phyloP scores from a whole-genome alignment of 345 rosid species.

The Garcia nutans region DNA sequence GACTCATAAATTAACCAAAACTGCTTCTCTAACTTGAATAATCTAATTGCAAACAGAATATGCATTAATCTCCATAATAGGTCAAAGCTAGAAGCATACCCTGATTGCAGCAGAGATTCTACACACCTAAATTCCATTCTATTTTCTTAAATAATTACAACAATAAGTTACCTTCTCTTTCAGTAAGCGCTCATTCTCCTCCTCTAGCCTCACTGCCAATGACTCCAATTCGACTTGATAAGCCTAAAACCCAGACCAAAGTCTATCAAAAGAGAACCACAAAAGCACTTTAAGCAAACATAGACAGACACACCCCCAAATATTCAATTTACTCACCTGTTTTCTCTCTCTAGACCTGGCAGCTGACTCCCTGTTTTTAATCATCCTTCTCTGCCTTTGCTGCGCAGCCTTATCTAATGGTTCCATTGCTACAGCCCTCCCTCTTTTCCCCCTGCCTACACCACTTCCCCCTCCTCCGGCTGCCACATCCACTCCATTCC shows the following conservation, averaged over 20 bases:
- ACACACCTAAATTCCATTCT: background rate
- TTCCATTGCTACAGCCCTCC: constrained; percentile 54
- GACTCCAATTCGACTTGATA: constrained; percentile 88
- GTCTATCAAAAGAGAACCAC: background rate
- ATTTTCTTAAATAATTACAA: background rate
- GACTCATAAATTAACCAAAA: too few relatives aligned
- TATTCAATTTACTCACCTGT: constrained; percentile 40
- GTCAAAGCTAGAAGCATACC: background rate
- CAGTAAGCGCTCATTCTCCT: constrained; percentile 68
- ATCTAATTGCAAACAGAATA: background rate
- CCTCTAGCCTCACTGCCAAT: constrained; percentile 65
- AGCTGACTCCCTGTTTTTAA: constrained; percentile 95
- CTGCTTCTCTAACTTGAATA: background rate
- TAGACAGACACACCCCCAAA: background rate
- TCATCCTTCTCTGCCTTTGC: constrained; percentile 97
- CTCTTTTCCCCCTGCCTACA: constrained; percentile 72
- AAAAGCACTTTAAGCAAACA: background rate
- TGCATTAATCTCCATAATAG: background rate
- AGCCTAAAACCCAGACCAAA: constrained; percentile 45
- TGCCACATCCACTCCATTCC: constrained; percentile 39
- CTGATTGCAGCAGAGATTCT: background rate
- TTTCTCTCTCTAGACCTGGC: constrained; percentile 96
- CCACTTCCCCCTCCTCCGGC: constrained; percentile 13
- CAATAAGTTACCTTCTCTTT: constrained; percentile 59
- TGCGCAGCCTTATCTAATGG: constrained; percentile 80